Evolutionary conservation across 257 asterid genomes (phyloP).

Genomic region (Catharanthus roseus): DNA sequence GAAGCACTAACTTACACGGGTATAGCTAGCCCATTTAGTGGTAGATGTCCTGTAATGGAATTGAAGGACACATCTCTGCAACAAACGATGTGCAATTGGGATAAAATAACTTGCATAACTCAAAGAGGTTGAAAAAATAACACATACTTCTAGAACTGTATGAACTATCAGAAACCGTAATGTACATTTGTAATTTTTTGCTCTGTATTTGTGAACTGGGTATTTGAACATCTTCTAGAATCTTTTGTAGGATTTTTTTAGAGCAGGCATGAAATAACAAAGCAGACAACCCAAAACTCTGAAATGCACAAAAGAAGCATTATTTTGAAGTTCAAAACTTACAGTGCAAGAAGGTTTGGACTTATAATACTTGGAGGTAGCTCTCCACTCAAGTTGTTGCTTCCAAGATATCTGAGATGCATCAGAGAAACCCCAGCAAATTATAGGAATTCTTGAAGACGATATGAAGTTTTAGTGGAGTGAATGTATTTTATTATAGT

Average conservation of each 20-base stretch:
- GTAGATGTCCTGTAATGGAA: slow-evolving; percentile 43
- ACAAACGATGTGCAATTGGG: neutral
- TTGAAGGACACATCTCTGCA: slow-evolving; percentile 67
- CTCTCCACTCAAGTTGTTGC: slow-evolving; percentile 52
- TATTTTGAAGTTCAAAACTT: slow-evolving; percentile 24
- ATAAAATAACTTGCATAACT: neutral
- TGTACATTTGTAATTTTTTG: neutral
- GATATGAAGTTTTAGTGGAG: neutral
- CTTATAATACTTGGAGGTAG: slow-evolving; percentile 37
- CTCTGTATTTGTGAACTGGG: neutral
- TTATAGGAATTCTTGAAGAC: neutral
- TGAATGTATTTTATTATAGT: too few relatives aligned
- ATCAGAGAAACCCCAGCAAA: neutral
- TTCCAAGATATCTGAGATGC: slow-evolving; percentile 58
- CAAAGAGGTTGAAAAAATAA: neutral
- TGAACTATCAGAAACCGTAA: neutral
- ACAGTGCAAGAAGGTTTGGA: slow-evolving; percentile 48
- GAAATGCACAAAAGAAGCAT: neutral
- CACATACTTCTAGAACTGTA: neutral
- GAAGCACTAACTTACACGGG: slow-evolving; percentile 37
- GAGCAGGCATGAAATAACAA: neutral
- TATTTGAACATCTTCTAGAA: neutral
- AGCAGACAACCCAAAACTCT: neutral
- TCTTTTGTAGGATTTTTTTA: neutral
- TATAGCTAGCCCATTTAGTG: slow-evolving; percentile 25